A percentile compares a stretch with the other conserved stretches of the same genome.
These are phyloP conservation scores for Tetradesmus obliquus DNA, from an alignment of 139 green algal species.

Conservation along the genomic window DNA sequence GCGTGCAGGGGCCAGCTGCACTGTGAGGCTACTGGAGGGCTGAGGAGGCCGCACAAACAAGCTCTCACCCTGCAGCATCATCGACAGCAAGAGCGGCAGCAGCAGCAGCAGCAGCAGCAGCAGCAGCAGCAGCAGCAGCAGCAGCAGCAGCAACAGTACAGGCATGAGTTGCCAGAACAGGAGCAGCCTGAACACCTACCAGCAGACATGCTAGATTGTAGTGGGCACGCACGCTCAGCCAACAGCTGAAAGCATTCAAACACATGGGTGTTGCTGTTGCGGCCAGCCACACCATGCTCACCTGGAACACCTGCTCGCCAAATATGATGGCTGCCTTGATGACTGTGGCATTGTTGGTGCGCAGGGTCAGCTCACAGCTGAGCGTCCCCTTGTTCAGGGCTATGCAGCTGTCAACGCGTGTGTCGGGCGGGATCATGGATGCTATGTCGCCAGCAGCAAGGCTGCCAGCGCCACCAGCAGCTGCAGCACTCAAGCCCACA, in stretches of 20 bases:
- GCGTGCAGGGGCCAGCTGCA: conserved; percentile 62
- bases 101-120: conserved; percentile 40
- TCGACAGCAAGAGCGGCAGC: conserved; percentile 10
- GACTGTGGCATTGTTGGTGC: conserved; percentile 68
- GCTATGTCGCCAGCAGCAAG: not conserved
- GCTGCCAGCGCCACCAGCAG: not conserved
- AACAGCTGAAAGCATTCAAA: too few relatives aligned
- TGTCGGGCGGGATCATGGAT: conserved; percentile 61
- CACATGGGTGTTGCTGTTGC: too few relatives aligned
- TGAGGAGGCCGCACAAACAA: conserved; percentile 54
- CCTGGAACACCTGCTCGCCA: conserved; percentile 72
- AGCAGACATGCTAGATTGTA: too few relatives aligned
- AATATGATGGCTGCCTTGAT: conserved; percentile 70
- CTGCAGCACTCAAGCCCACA: not conserved
- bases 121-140: too few relatives aligned
- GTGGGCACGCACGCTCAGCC: too few relatives aligned
- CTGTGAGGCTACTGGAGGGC: conserved; percentile 41
- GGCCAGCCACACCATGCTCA: not conserved
- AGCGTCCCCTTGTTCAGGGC: conserved; percentile 56
- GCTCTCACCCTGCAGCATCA: conserved; percentile 51
- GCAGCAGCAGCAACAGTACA: too few relatives aligned
- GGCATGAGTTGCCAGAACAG: too few relatives aligned
- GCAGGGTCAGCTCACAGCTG: conserved; percentile 46
- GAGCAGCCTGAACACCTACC: too few relatives aligned
- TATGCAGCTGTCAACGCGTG: conserved; percentile 64